Percentiles rank a stretch among this genome's conserved stretches.
These are phyloP conservation scores for Pseudocercospora pini-densiflorae DNA, from an alignment of 2,329 filamentous ascomycete genomes.

Conservation along the genomic window DNA sequence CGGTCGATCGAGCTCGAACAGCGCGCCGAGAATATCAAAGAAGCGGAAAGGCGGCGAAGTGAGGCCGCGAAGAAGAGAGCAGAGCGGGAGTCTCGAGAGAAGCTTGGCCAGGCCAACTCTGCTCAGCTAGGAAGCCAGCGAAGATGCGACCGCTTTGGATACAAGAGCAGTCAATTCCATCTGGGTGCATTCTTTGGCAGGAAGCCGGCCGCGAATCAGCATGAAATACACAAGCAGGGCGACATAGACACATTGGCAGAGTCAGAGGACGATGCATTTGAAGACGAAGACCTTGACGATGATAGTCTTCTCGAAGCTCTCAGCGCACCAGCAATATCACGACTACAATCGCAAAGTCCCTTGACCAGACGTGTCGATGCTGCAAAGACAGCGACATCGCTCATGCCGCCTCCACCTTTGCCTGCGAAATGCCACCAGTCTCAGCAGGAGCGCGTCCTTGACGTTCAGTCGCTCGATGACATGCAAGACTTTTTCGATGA, in stretches of 20 bases:
- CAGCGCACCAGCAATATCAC: slow-evolving; percentile 6
- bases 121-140: slow-evolving; percentile 37
- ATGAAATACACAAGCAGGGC: slow-evolving; percentile 1
- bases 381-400: background rate
- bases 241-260: background rate
- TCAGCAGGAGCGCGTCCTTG: background rate
- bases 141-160: slow-evolving; percentile 40
- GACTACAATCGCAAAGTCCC: background rate
- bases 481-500: slow-evolving; percentile 41
- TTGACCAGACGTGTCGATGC: background rate
- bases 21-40: slow-evolving; percentile 40
- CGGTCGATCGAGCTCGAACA: slow-evolving; percentile 41
- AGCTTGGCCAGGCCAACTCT: slow-evolving; percentile 23
- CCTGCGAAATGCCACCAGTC: background rate
- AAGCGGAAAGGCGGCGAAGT: slow-evolving; percentile 38
- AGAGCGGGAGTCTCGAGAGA: slow-evolving; percentile 27
- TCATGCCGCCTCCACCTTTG: slow-evolving; percentile 17
- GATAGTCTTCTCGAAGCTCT: slow-evolving; percentile 36
- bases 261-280: slow-evolving; percentile 26
- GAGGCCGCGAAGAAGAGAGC: slow-evolving; percentile 37
- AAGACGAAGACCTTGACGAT: slow-evolving; percentile 39
- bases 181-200: slow-evolving; percentile 41
- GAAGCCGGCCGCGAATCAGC: slow-evolving; percentile 3
- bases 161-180: slow-evolving; percentile 42
- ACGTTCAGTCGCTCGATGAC: slow-evolving; percentile 24